Evolutionary conservation across 2,329 filamentous ascomycete genomes (phyloP), one percentile per base, ranked within the genome.

Genomic region (Cordyceps javanica): DNA sequence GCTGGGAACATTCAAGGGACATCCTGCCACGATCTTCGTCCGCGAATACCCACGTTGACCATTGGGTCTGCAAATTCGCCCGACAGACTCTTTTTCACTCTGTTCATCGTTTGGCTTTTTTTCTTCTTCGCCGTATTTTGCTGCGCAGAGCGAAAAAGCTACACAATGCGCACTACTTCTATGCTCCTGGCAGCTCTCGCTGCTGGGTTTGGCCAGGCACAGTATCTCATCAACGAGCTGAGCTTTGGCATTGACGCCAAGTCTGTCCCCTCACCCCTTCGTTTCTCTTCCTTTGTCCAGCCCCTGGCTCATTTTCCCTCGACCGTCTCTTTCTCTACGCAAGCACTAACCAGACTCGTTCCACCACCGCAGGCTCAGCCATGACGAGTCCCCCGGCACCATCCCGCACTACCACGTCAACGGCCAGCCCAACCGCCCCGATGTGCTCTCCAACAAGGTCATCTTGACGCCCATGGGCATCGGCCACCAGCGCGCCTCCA

Each of bases 381-480:
- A 82, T 42, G 79, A 84, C 64, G 75, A 77, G 55, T 73, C 57
- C 44, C 66, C 79, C 53, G 72, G 73, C 26, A 70, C 71, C 56
- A 73, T 87, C 51, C 81, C 82, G 60, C 73, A 80, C 68, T 87
- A 82, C 68, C 69, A 73, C 59, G 70, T 84, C 60, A 73, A 78
- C 57, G 83, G 83, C 68, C 76, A 75, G 45, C 82, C 83, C 28
- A 69, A 75, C 61, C 64, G 72, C 36, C 83, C 84, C 63, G 82
- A 88, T 66, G 72, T 88, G 60, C 83, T 97, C 60, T 96, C 91
- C 63, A 93, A 97, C 78, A 91, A 92, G 70, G 70, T 97, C 60
- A 89, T 99, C 69, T 82, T 99, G 58, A 99, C 94, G 1, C 93
- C 94, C 11, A 87, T 91, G 14, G 86, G 86, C 50, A 91, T 91